Evolutionary conservation across 108 stramenopile genomes (phyloP).

Genomic region (Skeletonema marinoi): DNA sequence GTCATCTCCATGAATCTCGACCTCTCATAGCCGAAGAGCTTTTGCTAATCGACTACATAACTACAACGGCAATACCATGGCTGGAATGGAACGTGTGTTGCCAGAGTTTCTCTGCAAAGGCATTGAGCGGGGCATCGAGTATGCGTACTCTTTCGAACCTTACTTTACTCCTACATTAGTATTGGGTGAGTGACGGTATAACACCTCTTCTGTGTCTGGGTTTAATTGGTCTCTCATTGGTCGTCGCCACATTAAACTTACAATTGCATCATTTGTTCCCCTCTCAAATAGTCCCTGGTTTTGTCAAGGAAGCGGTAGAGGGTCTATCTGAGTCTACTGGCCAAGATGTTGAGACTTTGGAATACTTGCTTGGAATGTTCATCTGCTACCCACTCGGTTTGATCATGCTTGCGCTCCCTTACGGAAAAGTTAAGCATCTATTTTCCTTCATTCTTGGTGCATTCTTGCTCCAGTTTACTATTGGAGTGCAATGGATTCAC

Average conservation of each 20-base stretch:
- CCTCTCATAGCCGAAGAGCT: too few species aligned
- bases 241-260: background rate
- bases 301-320: constrained; percentile 63
- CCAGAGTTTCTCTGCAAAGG: constrained; percentile 36
- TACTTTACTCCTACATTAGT: constrained; percentile 76
- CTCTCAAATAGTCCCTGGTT: constrained; percentile 62
- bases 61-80: background rate
- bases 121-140: constrained; percentile 65
- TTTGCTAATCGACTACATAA: background rate
- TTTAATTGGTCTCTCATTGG: constrained; percentile 12
- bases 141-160: constrained; percentile 72
- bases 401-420: constrained; percentile 84
- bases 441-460: constrained; percentile 91
- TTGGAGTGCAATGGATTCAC: constrained; percentile 96
- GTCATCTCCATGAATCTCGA: too few species aligned
- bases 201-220: background rate
- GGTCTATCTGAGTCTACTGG: constrained; percentile 74
- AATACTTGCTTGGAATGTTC: constrained; percentile 85
- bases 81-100: constrained; percentile 53
- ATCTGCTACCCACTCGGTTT: constrained; percentile 89
- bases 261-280: background rate
- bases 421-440: constrained; percentile 81
- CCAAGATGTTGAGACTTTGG: constrained; percentile 86
- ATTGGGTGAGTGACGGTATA: constrained; percentile 69
- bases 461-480: constrained; percentile 88